phyloP scores from a whole-genome alignment of 2,329 filamentous ascomycete species.

The Botryotinia calthae region DNA sequence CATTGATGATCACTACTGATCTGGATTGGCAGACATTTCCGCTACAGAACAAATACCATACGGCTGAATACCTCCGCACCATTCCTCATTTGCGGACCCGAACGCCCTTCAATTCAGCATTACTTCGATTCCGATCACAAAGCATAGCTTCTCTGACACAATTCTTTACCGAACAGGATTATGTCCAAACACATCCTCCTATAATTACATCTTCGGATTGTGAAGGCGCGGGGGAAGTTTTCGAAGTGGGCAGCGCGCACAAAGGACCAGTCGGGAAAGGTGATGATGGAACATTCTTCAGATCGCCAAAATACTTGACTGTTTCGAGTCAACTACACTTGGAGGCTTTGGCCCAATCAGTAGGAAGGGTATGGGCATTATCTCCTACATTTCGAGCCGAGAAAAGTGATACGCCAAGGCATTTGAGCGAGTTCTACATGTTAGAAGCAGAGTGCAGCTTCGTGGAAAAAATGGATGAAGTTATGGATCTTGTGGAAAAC shows the following conservation, averaged over 20 bases:
- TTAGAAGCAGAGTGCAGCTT: constrained; percentile 89
- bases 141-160: constrained; percentile 68
- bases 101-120: constrained; percentile 73
- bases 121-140: constrained; percentile 81
- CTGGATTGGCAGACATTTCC: constrained; percentile 67
- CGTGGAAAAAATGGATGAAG: constrained; percentile 61
- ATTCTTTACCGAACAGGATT: constrained; percentile 70
- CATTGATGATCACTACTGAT: constrained; percentile 24
- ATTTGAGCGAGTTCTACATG: constrained; percentile 99
- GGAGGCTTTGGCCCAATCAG: constrained; percentile 83
- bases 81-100: constrained; percentile 84
- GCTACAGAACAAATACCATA: constrained; percentile 95
- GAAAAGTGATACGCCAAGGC: constrained; percentile 86
- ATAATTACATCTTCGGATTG: constrained; percentile 97
- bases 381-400: constrained; percentile 94
- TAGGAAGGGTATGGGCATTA: constrained; percentile 89
- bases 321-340: constrained; percentile 94
- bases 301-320: constrained; percentile 85
- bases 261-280: constrained; percentile 34
- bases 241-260: constrained; percentile 54
- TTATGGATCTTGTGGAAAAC: constrained; percentile 79
- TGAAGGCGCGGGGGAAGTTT: constrained; percentile 93
- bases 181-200: constrained; percentile 84
- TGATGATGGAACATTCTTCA: constrained; percentile 66
- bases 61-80: constrained; percentile 80